Base-by-base conservation (phyloP, 1,139 yeast genomes). In the Nakaseomyces kungkrabaensis region DNA sequence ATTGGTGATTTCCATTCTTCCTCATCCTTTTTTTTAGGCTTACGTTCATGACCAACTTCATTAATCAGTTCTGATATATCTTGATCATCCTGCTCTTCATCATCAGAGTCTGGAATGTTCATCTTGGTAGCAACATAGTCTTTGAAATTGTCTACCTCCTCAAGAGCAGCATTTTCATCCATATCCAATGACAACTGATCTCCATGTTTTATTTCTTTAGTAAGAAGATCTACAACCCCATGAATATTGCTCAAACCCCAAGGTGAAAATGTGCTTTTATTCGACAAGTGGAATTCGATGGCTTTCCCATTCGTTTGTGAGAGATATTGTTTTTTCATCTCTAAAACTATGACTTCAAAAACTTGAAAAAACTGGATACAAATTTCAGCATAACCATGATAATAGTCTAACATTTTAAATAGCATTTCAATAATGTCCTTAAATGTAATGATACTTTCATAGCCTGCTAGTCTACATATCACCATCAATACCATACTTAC, bases 301-400 rank as follows among this genome's bases (percentile, higher is more conserved):
- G 37, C 43, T 5, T 24, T 38, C 1, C 53, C 50, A 32, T 51
- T 50, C 55, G 3, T 43, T 46, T 43, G 22, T 17, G 22, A 17
- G 22, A 74, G 51, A 58, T 75, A 81, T 37, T 69, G 62, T 9
- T 65, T 63, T 25, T 68, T 66, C 10, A 84, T 72, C 59, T 84
- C 86, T 17, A 68, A 68, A 1, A 82, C 73, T 1, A 90, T 67
- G 17, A 84, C 82, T 46, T 76, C 77, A 59, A 90, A 86, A 0
- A 87, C 83, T 5, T 76, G 68, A 56, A 90, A 86, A 52, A 88
- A 82, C 0, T 89, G 89, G 52, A 82, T 82, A 46, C 87, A 82
- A 25, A 92, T 69, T 13, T 73, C 71, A 1, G 80, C 70, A 63
- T 92, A 90, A 0, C 94, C 95, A 68, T 90, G 96, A 59, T 83